Evolutionary conservation across 2,329 filamentous ascomycete species (phyloP).

Genomic region (Fusarium sp.): DNA sequence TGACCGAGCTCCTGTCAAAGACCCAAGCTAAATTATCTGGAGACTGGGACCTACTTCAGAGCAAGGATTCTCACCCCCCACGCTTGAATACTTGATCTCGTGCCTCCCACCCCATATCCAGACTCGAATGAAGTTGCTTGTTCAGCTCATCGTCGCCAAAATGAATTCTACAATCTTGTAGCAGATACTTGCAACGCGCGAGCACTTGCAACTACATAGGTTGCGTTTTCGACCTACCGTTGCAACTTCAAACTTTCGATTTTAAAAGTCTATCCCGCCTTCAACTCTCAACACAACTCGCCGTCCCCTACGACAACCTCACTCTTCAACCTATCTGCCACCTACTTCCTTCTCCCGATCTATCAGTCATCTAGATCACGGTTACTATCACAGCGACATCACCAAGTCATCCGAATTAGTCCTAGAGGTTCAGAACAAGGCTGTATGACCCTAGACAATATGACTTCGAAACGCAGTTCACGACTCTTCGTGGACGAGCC

Average conservation of each 20-base stretch:
- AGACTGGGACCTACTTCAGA: conserved; percentile 9
- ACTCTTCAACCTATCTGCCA: conserved; percentile 11
- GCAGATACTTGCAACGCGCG: conserved; percentile 32
- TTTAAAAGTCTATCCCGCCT: conserved; percentile 12
- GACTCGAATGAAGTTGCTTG: conserved; percentile 36
- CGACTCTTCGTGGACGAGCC: conserved; percentile 33
- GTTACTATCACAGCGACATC: not conserved
- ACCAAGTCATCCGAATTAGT: not conserved
- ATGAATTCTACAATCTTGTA: conserved; percentile 39
- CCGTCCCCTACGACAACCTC: conserved; percentile 22
- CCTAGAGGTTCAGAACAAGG: not conserved
- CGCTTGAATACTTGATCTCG: conserved; percentile 34
- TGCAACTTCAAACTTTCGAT: not conserved
- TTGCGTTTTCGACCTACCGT: conserved; percentile 27
- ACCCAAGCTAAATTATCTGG: conserved; percentile 1
- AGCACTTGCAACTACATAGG: conserved; percentile 29
- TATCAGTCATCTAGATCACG: not conserved
- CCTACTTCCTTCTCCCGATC: conserved; percentile 1
- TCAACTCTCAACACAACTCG: conserved; percentile 1
- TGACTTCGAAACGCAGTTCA: conserved; percentile 38
- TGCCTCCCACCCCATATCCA: conserved; percentile 16
- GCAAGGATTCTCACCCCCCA: conserved; percentile 35
- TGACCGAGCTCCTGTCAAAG: conserved; percentile 36
- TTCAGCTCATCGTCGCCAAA: conserved; percentile 37
- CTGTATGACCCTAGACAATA: conserved; percentile 14